These are phyloP conservation scores for Cymbidium sinense DNA, from an alignment of 106 monocot species.

Conservation along the genomic window DNA sequence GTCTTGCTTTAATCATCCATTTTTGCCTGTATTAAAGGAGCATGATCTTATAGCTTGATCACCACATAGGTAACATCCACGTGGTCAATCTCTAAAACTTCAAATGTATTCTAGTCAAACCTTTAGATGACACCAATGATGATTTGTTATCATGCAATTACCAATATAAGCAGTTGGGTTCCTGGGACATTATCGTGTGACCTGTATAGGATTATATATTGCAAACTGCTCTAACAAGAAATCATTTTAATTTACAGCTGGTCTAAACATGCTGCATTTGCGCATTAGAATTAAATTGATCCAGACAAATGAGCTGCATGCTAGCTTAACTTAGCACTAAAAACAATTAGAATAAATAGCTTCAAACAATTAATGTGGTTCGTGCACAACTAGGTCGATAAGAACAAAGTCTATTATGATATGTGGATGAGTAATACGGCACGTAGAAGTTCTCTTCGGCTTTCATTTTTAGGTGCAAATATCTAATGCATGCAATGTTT, in stretches of 20 bases:
- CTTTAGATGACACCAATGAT: background rate
- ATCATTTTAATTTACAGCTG: background rate
- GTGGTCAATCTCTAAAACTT: no score
- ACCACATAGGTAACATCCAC: no score
- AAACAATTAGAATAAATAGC: background rate
- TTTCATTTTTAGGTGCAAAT: background rate
- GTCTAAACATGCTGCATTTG: background rate
- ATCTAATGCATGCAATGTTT: conserved; percentile 14
- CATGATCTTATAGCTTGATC: no score
- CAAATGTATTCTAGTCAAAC: background rate
- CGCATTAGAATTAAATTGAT: conserved; percentile 2
- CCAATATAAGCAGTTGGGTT: background rate
- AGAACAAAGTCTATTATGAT: background rate
- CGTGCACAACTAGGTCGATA: background rate
- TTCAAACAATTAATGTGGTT: background rate
- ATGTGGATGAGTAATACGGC: background rate
- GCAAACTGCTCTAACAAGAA: background rate
- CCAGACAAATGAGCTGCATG: conserved; percentile 2
- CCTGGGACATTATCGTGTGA: background rate
- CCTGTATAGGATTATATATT: background rate
- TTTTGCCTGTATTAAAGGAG: no score
- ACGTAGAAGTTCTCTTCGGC: background rate
- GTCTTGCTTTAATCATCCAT: no score
- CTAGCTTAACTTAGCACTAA: background rate
- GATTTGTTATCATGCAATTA: background rate